Percentiles rank a stretch among this genome's conserved stretches.
Conservation (phyloP, 2,329 filamentous ascomycete species). For the Decorospora gaudefroyi region DNA sequence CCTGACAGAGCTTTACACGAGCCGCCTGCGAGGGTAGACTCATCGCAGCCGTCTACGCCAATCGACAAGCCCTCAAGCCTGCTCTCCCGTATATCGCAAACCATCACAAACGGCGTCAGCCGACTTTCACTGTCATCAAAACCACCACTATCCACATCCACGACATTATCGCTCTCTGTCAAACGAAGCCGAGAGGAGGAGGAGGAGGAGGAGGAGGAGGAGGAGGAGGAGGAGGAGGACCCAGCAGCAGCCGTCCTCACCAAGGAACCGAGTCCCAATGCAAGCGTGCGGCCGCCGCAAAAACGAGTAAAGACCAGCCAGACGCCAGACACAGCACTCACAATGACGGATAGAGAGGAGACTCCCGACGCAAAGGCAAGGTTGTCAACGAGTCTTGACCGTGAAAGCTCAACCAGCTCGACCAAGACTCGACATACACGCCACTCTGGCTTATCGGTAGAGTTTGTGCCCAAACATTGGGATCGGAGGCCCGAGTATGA, state of each 20-base stretch:
- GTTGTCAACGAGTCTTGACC: neutral
- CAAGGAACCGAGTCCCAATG: neutral
- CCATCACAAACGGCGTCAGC: neutral
- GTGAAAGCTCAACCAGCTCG: neutral
- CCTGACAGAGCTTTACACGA: neutral
- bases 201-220: neutral
- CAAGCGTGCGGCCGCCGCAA: neutral
- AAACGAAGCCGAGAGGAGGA: slow-evolving; percentile 6
- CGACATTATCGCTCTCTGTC: neutral
- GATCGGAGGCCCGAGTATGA: slow-evolving; percentile 16
- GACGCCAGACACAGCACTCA: no score
- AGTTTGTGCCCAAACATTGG: slow-evolving; percentile 22
- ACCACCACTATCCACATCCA: neutral
- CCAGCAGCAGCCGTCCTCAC: neutral
- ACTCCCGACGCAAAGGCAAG: neutral
- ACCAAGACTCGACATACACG: slow-evolving; percentile 15
- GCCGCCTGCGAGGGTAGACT: neutral
- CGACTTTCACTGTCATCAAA: neutral
- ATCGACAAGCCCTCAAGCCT: neutral
- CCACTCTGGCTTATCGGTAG: slow-evolving; percentile 18
- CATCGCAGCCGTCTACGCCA: neutral
- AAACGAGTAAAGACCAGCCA: neutral
- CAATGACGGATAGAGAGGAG: neutral
- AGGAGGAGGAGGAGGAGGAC: neutral
- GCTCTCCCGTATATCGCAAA: neutral